phyloP scores from a whole-genome alignment of 129 eudicot species.

The Saposhnikovia divaricata region DNA sequence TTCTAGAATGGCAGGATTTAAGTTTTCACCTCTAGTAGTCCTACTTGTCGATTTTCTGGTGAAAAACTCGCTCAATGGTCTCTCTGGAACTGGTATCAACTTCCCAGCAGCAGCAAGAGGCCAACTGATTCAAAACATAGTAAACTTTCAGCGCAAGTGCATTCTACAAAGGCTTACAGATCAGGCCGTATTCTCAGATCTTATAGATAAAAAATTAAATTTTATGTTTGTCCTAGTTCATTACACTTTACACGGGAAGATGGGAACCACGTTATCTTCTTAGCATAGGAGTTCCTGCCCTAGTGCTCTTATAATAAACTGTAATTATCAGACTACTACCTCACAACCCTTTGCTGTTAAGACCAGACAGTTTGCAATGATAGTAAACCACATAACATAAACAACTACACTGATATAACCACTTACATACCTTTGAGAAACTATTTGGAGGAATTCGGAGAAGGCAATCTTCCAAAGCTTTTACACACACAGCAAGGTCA shows the following conservation, averaged over 20 bases:
- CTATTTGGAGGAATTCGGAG: too few relatives aligned
- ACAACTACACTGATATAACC: too few relatives aligned
- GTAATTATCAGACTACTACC: background rate
- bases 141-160: background rate
- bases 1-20: background rate
- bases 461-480: too few relatives aligned
- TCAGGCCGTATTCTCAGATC: background rate
- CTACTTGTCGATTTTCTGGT: slow-evolving; percentile 23
- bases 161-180: background rate
- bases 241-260: background rate
- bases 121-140: slow-evolving; percentile 33
- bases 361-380: background rate
- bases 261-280: background rate
- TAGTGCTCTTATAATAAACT: too few relatives aligned
- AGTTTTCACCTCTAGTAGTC: slow-evolving; percentile 11
- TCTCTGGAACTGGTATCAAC: slow-evolving; percentile 52
- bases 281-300: too few relatives aligned
- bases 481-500: too few relatives aligned
- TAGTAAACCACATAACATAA: background rate
- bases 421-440: too few relatives aligned
- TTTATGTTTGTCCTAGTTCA: background rate
- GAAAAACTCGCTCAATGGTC: slow-evolving; percentile 39
- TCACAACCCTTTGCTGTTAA: background rate
- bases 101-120: slow-evolving; percentile 54
- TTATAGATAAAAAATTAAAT: background rate